These are phyloP conservation scores for Primulina eburnea DNA, from an alignment of 257 asterid genomes.

Conservation along the genomic window DNA sequence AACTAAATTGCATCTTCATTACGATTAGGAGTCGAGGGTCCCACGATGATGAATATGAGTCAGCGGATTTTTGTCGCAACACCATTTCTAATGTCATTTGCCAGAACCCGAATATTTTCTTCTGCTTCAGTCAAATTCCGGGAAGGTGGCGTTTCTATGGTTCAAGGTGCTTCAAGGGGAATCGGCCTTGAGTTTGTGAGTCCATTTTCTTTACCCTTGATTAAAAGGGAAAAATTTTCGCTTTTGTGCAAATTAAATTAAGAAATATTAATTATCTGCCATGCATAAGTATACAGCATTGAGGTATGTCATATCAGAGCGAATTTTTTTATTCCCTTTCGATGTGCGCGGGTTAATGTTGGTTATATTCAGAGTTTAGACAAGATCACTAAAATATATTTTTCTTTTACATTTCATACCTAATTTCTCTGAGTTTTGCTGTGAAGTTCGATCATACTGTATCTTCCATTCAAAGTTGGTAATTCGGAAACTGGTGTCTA, in stretches of 20 bases:
- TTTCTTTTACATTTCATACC: too few relatives aligned
- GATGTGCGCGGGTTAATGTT: not conserved
- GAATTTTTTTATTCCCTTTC: not conserved
- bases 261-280: not conserved
- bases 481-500: not conserved
- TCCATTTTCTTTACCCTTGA: slow-evolving; percentile 13
- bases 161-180: slow-evolving; percentile 99
- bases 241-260: slow-evolving; percentile 14
- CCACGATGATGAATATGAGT: slow-evolving; percentile 42
- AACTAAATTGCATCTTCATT: too few relatives aligned
- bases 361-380: too few relatives aligned
- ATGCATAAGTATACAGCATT: not conserved
- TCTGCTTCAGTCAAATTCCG: slow-evolving; percentile 31
- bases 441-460: not conserved
- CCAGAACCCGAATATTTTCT: slow-evolving; percentile 37
- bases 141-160: slow-evolving; percentile 78
- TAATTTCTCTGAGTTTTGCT: not conserved
- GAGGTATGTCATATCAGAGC: too few relatives aligned
- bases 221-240: not conserved
- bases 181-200: slow-evolving; percentile 94
- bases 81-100: slow-evolving; percentile 28
- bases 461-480: slow-evolving; percentile 2
- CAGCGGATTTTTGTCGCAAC: slow-evolving; percentile 32
- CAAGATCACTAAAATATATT: not conserved
- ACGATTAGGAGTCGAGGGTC: not conserved